phyloP scores from a whole-genome alignment of 306 rosid species.

The Carpinus fangiana region DNA sequence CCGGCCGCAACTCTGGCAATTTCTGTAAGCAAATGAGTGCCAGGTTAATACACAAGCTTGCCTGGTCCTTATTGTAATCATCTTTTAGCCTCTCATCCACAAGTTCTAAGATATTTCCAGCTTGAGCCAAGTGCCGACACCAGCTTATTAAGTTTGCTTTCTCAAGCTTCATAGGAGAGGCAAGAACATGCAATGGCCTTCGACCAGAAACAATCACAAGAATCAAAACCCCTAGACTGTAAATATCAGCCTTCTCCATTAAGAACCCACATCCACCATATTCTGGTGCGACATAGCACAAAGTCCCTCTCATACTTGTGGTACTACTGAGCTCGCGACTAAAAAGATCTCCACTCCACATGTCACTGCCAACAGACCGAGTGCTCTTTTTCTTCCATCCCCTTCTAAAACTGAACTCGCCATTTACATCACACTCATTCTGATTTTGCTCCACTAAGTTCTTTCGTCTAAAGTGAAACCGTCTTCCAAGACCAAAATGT shows the following conservation, averaged over 20 bases:
- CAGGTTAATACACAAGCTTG: constrained; percentile 76
- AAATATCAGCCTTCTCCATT: constrained; percentile 90
- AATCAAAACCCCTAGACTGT: constrained; percentile 87
- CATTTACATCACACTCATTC: constrained; percentile 53
- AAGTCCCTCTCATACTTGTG: constrained; percentile 94
- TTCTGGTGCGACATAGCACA: constrained; percentile 92
- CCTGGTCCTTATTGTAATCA: constrained; percentile 75
- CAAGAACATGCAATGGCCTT: constrained; percentile 83
- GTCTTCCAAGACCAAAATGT: constrained; percentile 70
- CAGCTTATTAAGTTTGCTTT: constrained; percentile 91
- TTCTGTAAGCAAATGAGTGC: constrained; percentile 78
- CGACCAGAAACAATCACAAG: constrained; percentile 93
- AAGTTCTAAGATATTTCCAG: constrained; percentile 76
- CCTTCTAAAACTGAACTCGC: constrained; percentile 91
- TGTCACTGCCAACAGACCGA: constrained; percentile 66
- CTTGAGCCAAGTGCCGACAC: constrained; percentile 85
- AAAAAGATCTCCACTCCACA: constrained; percentile 85
- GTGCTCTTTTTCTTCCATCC: constrained; percentile 76
- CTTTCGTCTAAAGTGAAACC: constrained; percentile 52
- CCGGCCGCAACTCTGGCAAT: constrained; percentile 87
- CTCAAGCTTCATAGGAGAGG: constrained; percentile 96
- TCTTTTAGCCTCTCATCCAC: constrained; percentile 79
- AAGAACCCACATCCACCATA: constrained; percentile 80
- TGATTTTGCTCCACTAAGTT: constrained; percentile 42
- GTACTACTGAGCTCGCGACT: constrained; percentile 98